Evolutionary conservation across 2,329 filamentous ascomycete genomes (phyloP), one percentile per base, ranked within the genome.

Genomic region (Pseudocercospora pini-densiflorae): DNA sequence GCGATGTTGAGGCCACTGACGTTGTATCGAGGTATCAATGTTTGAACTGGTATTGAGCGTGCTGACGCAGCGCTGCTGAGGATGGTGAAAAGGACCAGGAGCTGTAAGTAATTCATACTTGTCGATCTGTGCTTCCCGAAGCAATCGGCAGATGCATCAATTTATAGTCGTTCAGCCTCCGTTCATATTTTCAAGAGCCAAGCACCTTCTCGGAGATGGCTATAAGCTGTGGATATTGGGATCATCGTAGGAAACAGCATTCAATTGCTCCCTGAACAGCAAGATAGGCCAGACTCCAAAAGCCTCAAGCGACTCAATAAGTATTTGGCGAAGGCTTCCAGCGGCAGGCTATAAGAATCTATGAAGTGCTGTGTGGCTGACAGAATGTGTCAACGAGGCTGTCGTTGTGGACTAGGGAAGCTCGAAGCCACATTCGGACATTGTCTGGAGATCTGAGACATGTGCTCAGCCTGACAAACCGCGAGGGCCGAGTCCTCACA

Each of bases 1-100:
- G 73, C 73, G 40, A 63, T 53, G 43, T 73, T 70, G 40, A 73
- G 68, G 9, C 71, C 69, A 14, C 21, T 24, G 23, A 23, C 10
- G 49, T 19, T 27, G 23, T 53, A 23, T 23, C 19, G 49, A 14
- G 49, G 19, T 19, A 7, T 27, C 23, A 53, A 24, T 6, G 49
- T 24, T 8, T 53, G 49, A 16, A 53, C n/a, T 23, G 49, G 49
- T 53, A 53, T 19, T 6, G 49, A 12, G 6, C n/a, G 19, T 2
- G 19, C 23, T 27, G 23, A 53, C 10, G 12, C 49, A 53, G 4
- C 4, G 49, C 49, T 24, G 8, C 3, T 21, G 10, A 53, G 7
- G 49, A 14, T 23, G 23, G 7, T 27, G 5, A 10, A 21, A 8
- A 53, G 5, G 1, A 29, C 12, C 16, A 53, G 23, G 6, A 24